Base-by-base conservation (phyloP, 1,284 basidiomycete species). In the Trichosporon ovoides region DNA sequence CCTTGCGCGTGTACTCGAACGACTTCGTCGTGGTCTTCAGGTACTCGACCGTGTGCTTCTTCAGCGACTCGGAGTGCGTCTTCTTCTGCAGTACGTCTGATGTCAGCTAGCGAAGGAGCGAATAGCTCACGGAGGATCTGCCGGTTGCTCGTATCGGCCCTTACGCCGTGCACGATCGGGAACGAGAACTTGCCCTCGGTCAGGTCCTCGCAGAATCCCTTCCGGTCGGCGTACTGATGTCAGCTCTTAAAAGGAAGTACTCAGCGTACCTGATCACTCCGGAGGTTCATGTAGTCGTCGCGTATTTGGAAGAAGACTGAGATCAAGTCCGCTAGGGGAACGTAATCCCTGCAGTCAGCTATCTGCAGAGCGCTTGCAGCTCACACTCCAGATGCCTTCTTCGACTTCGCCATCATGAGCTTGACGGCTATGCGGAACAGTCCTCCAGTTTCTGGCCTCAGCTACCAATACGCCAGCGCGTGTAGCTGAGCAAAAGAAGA, bases 151-250 rank as follows among this genome's bases (percentile, higher is more conserved):
- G 77, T 79, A 69, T 94, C 85, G 12, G 87, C 83, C 33, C 88
- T 83, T 31, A 97, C 86, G 13, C 87, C 85, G 69, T 97, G 94
- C 0, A 98, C 87, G 57, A 97, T 83, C 0, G 92, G 93, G 74
- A 97, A 98, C 16, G 89, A 91, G 77, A 98, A 97, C 74, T 98
- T 97, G 2, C 94, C 94, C 77, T 98, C 94, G 0, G 91, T 90
- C 10, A 98, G 80, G 69, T 97, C 94, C 77, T 98, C 94, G 7
- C 89, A 89, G 70, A 90, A 97, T 6, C 93, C 93, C 77, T 98
- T 98, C 78, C 95, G 93, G 35, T 84, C 81, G 2, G 87, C 82
- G 69, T 98, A 97, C 87, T 94, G 57, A 5, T 20, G 48, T 56
- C 31, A 56, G 55, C 20, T 50, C 19, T 5, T 3, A n/a, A n/a